Evolutionary conservation across 306 rosid species (phyloP).

Genomic region (Inga leiocalycina): DNA sequence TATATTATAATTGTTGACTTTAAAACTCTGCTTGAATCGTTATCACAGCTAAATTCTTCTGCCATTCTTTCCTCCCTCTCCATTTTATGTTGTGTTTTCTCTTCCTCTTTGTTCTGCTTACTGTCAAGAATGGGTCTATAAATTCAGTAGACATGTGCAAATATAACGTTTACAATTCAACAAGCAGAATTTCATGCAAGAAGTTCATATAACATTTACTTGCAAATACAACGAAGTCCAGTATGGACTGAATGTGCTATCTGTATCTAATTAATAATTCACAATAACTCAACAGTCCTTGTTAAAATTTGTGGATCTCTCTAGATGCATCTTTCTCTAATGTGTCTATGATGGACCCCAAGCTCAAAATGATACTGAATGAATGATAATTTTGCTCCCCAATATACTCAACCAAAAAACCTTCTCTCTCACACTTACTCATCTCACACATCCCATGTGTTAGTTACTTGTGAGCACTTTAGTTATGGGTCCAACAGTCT

Average conservation of each 20-base stretch:
- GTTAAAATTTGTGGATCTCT: conserved; percentile 9
- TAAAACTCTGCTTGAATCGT: not conserved
- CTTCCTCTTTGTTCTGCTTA: conserved; percentile 14
- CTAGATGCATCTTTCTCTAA: not conserved
- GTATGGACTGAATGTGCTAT: not conserved
- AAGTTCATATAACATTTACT: not conserved
- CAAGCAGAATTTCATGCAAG: not conserved
- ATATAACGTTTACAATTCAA: not conserved
- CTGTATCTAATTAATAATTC: conserved; percentile 4
- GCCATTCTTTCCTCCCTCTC: conserved; percentile 11
- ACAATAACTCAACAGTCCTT: not conserved
- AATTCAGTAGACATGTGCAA: not conserved
- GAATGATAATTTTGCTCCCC: not conserved
- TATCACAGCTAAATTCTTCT: conserved; percentile 5
- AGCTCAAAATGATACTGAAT: not conserved
- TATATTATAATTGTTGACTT: not conserved
- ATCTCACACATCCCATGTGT: not conserved
- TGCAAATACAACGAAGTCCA: not conserved
- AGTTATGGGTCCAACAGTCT: not conserved
- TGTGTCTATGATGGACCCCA: not conserved
- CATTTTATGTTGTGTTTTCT: no score
- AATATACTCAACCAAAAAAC: not conserved
- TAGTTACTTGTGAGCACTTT: not conserved
- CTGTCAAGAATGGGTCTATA: not conserved
- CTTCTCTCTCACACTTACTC: not conserved